Conservation (phyloP, 805 yeast genomes). For the Candida ulmi region DNA sequence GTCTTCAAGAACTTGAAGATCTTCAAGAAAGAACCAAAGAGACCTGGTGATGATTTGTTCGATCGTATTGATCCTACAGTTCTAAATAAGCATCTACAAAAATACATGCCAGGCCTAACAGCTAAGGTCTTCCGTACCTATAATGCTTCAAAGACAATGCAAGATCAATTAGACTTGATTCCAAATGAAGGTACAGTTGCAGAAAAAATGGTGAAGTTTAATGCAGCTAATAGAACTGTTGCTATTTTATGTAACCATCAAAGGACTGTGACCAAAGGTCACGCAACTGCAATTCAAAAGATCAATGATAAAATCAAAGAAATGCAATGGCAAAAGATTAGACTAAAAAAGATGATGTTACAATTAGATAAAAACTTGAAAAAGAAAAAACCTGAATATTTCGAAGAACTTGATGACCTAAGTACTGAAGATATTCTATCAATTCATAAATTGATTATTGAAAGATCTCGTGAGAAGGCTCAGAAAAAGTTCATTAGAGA, state of each 20-base stretch:
- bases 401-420: slow-evolving; percentile 63
- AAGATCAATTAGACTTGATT: slow-evolving; percentile 82
- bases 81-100: slow-evolving; percentile 81
- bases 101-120: slow-evolving; percentile 87
- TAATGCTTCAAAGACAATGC: slow-evolving; percentile 96
- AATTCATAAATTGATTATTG: slow-evolving; percentile 55
- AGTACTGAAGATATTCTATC: slow-evolving; percentile 55
- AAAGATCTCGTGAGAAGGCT: slow-evolving; percentile 59
- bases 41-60: slow-evolving; percentile 87
- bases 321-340: slow-evolving; percentile 76
- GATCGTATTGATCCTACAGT: slow-evolving; percentile 83
- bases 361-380: slow-evolving; percentile 50
- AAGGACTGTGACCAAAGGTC: slow-evolving; percentile 82
- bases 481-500: slow-evolving; percentile 67
- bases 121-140: slow-evolving; percentile 98
- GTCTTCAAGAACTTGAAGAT: slow-evolving; percentile 84
- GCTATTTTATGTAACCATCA: slow-evolving; percentile 97
- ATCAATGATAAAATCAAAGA: slow-evolving; percentile 75
- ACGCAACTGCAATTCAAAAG: slow-evolving; percentile 74
- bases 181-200: slow-evolving; percentile 82
- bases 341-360: slow-evolving; percentile 66
- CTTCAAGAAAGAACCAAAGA: slow-evolving; percentile 85
- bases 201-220: slow-evolving; percentile 81
- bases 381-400: slow-evolving; percentile 51
- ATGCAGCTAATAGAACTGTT: slow-evolving; percentile 93